Conservation (phyloP, 805 yeast genomes). For the Pichia scutulata region DNA sequence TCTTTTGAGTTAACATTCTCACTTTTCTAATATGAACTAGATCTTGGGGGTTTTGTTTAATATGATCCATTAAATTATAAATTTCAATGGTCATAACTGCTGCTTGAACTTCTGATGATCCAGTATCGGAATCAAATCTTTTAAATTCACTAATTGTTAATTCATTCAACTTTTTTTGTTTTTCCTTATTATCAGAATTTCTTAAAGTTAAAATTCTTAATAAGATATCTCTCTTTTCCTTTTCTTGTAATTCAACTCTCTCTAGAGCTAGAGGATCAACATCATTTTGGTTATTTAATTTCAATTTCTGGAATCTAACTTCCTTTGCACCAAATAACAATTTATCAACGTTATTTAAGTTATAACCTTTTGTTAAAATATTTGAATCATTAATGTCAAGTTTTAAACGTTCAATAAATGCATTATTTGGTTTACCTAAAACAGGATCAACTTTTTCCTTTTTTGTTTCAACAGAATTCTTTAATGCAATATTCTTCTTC, state of each 20-base stretch:
- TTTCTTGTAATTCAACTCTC: conserved; percentile 29
- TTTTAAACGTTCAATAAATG: conserved; percentile 60
- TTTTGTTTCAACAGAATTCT: conserved; percentile 11
- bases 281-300: not conserved
- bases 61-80: conserved; percentile 68
- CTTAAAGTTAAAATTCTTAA: conserved; percentile 64
- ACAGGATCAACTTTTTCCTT: conserved; percentile 68
- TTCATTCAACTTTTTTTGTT: conserved; percentile 46
- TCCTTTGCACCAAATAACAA: conserved; percentile 71
- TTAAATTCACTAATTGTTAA: conserved; percentile 76
- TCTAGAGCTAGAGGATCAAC: conserved; percentile 13
- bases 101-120: conserved; percentile 93
- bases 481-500: conserved; percentile 25
- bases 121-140: conserved; percentile 84
- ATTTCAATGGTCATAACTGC: conserved; percentile 81
- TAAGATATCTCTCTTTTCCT: conserved; percentile 61
- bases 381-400: conserved; percentile 61
- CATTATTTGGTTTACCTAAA: conserved; percentile 58
- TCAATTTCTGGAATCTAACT: conserved; percentile 39
- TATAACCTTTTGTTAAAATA: conserved; percentile 53
- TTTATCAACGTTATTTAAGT: conserved; percentile 61
- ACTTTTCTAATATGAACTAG: conserved; percentile 57
- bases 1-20: conserved; percentile 79
- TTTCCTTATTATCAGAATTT: conserved; percentile 57
- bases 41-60: conserved; percentile 66